phyloP scores from a whole-genome alignment of 176 grass and related monocot species.

The Triticum timopheevii region DNA sequence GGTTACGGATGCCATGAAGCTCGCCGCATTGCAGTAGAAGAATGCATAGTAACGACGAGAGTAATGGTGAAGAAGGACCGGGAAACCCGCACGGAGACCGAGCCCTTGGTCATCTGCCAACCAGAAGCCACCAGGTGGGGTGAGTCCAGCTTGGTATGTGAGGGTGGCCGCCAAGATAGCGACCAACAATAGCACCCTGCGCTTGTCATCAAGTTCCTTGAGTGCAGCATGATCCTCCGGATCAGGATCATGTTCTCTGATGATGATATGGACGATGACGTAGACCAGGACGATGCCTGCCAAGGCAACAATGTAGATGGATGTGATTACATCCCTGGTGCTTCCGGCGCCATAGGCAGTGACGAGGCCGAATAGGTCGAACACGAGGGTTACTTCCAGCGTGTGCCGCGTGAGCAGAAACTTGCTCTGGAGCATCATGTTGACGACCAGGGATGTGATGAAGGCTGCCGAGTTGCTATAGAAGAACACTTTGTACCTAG shows the following conservation, averaged over 20 bases:
- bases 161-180: conserved; percentile 27
- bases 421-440: not conserved
- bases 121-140: not conserved
- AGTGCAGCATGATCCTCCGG: too few relatives aligned
- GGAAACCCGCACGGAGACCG: not conserved
- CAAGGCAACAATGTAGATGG: too few relatives aligned
- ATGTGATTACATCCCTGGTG: too few relatives aligned
- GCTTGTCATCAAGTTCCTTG: not conserved
- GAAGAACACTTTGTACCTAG: too few relatives aligned
- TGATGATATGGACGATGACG: not conserved
- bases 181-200: conserved; percentile 23
- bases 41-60: not conserved
- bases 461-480: too few relatives aligned
- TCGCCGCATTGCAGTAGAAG: not conserved
- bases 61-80: not conserved
- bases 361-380: conserved; percentile 26
- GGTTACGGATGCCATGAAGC: not conserved
- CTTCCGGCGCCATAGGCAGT: conserved; percentile 23
- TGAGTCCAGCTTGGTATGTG: conserved; percentile 44
- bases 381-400: conserved; percentile 17
- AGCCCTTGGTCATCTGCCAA: not conserved
- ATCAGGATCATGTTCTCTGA: not conserved
- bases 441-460: too few relatives aligned
- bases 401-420: not conserved
- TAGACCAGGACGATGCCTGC: too few relatives aligned